phyloP scores from a whole-genome alignment of 345 rosid genomes.

The Populus ilicifolia region DNA sequence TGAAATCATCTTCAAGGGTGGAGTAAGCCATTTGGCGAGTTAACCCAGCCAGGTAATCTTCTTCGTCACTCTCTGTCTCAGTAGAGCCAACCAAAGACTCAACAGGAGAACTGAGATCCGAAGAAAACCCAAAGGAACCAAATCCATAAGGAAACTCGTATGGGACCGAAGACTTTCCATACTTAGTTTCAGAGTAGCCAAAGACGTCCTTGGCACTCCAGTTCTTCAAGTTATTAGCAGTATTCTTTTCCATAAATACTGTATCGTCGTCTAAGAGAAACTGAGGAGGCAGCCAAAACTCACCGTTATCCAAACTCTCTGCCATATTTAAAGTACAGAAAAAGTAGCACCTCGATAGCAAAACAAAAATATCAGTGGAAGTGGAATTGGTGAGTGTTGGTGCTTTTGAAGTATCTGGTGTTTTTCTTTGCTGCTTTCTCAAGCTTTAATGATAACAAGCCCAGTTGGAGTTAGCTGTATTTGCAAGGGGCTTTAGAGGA shows the following conservation, averaged over 20 bases:
- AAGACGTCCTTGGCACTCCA: conserved; percentile 5
- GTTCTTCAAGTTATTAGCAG: neutral
- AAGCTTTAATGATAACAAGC: conserved; percentile 40
- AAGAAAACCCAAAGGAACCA: conserved; percentile 33
- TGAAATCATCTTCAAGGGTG: conserved; percentile 36
- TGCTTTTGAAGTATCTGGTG: conserved; percentile 3
- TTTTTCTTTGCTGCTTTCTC: conserved; percentile 29
- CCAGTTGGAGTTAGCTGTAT: conserved; percentile 19
- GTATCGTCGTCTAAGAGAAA: conserved; percentile 73
- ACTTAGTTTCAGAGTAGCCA: conserved; percentile 19
- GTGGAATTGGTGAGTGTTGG: conserved; percentile 1
- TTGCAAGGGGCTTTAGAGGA: conserved; percentile 1
- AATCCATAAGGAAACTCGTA: conserved; percentile 58
- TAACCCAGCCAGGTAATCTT: conserved; percentile 40
- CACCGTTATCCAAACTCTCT: conserved; percentile 52
- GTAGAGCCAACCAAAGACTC: conserved; percentile 51
- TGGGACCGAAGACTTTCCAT: conserved; percentile 33
- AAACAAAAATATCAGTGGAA: neutral
- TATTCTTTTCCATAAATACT: conserved; percentile 26
- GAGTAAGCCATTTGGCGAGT: conserved; percentile 42
- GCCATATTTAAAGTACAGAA: conserved; percentile 38
- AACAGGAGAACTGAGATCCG: conserved; percentile 55
- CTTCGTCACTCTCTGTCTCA: conserved; percentile 62
- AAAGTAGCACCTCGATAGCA: too few relatives aligned
- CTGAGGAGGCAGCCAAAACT: conserved; percentile 72